These are phyloP conservation scores for Camellia japonica DNA, from an alignment of 148 eudicot genomes.

Conservation along the genomic window DNA sequence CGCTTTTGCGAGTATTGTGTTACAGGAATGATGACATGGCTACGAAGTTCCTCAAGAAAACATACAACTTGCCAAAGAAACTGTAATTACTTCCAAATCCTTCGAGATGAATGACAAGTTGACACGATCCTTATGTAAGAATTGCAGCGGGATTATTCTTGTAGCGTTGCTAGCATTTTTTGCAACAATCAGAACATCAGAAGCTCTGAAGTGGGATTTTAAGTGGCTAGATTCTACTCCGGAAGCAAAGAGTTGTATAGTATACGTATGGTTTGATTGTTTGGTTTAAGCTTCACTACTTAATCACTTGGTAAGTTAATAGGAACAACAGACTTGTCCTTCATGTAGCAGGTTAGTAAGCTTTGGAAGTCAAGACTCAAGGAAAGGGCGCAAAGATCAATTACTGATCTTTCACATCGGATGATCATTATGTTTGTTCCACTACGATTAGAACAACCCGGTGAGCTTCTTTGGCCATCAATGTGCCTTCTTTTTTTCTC, in stretches of 20 bases:
- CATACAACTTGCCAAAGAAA: slow-evolving; percentile 69
- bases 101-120: neutral
- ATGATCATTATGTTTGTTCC: neutral
- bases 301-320: neutral
- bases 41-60: slow-evolving; percentile 76
- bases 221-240: neutral
- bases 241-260: neutral
- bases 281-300: neutral
- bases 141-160: neutral
- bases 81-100: slow-evolving; percentile 19
- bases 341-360: neutral
- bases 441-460: neutral
- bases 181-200: neutral
- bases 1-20: slow-evolving; percentile 72
- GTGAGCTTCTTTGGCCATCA: slow-evolving; percentile 2
- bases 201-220: neutral
- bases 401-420: neutral
- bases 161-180: neutral
- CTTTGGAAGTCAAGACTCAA: neutral
- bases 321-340: neutral
- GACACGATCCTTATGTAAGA: neutral
- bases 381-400: no score
- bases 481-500: neutral
- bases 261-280: neutral
- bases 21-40: slow-evolving; percentile 75